A percentile compares a stretch with the other conserved stretches of the same genome.
Evolutionary conservation across 164 flowering plant species (phyloP).

Genomic region (Dillenia turbinata): DNA sequence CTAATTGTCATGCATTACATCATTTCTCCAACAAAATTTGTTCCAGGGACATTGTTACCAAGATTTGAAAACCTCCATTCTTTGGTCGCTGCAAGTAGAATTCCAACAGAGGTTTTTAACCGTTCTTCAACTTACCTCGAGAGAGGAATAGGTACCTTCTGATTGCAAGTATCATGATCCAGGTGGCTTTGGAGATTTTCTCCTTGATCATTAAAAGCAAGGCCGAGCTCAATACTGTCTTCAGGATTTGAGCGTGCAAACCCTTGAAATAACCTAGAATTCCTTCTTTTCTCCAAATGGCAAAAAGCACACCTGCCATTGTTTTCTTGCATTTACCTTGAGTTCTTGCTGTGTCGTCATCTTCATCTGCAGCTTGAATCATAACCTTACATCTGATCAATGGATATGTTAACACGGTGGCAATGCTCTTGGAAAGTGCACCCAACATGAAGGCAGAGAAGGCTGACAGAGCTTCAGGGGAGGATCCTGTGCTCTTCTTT

Average conservation of each 20-base stretch:
- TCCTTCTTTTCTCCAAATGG: slow-evolving; percentile 64
- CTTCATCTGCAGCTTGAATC: slow-evolving; percentile 71
- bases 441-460: slow-evolving; percentile 72
- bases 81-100: no score
- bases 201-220: slow-evolving; percentile 85
- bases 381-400: slow-evolving; percentile 86
- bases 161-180: slow-evolving; percentile 65
- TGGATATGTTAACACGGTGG: slow-evolving; percentile 77
- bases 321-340: slow-evolving; percentile 30
- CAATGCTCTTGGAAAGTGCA: slow-evolving; percentile 76
- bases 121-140: slow-evolving; percentile 35
- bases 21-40: no score
- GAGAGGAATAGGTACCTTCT: slow-evolving; percentile 38
- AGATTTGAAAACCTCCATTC: no score
- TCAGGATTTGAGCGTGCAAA: slow-evolving; percentile 69
- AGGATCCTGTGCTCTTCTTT: slow-evolving; percentile 27
- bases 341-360: slow-evolving; percentile 27
- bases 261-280: slow-evolving; percentile 67
- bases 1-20: no score
- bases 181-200: slow-evolving; percentile 55
- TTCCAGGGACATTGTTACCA: no score
- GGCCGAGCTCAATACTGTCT: slow-evolving; percentile 76
- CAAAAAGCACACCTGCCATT: slow-evolving; percentile 21
- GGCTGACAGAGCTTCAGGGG: slow-evolving; percentile 71
- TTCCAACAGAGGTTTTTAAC: slow-evolving; percentile 2